Evolutionary conservation across 2,329 filamentous ascomycete genomes (phyloP).

Genomic region (Zopfia rhizophila): DNA sequence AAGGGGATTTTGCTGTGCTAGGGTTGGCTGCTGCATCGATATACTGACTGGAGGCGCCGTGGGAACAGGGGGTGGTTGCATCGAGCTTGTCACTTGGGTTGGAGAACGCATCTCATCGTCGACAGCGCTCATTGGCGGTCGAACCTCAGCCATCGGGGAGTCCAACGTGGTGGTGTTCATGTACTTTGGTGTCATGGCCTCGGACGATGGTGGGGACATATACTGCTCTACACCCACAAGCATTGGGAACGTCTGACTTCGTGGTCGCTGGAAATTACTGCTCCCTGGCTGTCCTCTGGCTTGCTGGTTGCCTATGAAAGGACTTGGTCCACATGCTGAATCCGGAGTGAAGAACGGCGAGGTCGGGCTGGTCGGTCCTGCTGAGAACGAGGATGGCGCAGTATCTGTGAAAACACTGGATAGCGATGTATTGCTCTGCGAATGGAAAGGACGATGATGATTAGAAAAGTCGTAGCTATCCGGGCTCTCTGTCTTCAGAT

Average conservation of each 20-base stretch:
- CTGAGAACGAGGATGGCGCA: slow-evolving; percentile 74
- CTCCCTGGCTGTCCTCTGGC: slow-evolving; percentile 59
- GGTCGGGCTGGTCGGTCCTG: slow-evolving; percentile 76
- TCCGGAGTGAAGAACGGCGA: slow-evolving; percentile 84
- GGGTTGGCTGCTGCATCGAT: slow-evolving; percentile 23
- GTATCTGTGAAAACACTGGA: slow-evolving; percentile 74
- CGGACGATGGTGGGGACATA: slow-evolving; percentile 62
- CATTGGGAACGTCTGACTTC: slow-evolving; percentile 87
- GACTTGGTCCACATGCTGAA: slow-evolving; percentile 67
- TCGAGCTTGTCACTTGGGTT: slow-evolving; percentile 50
- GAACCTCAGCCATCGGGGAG: slow-evolving; percentile 61
- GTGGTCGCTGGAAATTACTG: slow-evolving; percentile 75
- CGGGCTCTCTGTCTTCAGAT: slow-evolving; percentile 68
- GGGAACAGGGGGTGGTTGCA: slow-evolving; percentile 60
- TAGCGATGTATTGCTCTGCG: slow-evolving; percentile 72
- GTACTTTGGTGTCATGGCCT: slow-evolving; percentile 66
- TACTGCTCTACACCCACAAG: slow-evolving; percentile 70
- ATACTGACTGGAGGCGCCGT: slow-evolving; percentile 48
- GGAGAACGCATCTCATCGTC: slow-evolving; percentile 55
- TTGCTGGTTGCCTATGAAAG: slow-evolving; percentile 69
- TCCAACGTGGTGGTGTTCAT: slow-evolving; percentile 59
- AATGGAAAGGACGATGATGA: slow-evolving; percentile 72
- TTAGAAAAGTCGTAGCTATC: slow-evolving; percentile 69
- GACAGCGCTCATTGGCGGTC: slow-evolving; percentile 49
- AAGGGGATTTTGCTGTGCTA: slow-evolving; percentile 25